Evolutionary conservation across 2,329 filamentous ascomycete genomes (phyloP).

Genomic region (Coniochaeta ligniaria): DNA sequence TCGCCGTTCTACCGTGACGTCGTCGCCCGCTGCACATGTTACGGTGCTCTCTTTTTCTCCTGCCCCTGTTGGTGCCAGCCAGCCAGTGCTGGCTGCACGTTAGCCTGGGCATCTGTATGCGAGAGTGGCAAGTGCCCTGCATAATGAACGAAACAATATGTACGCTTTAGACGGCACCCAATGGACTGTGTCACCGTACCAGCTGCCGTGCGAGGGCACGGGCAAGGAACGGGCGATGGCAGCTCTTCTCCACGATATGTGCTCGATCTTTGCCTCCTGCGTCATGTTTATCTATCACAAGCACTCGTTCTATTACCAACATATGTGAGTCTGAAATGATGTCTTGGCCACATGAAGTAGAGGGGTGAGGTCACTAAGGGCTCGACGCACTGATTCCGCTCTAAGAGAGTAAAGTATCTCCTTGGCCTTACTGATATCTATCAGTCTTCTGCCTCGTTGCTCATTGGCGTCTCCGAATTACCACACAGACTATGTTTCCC

Average conservation of each 20-base stretch:
- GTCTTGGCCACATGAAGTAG: not conserved
- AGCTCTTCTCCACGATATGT: not conserved
- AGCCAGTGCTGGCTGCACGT: not conserved
- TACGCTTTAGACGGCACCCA: not conserved
- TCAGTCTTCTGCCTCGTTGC: too few relatives aligned
- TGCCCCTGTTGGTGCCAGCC: not conserved
- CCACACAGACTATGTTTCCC: too few relatives aligned
- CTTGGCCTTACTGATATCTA: too few relatives aligned
- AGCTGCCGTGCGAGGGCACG: not conserved
- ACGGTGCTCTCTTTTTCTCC: not conserved
- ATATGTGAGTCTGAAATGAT: not conserved
- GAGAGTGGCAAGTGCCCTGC: not conserved
- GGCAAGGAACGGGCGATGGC: too few relatives aligned
- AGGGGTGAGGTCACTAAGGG: not conserved
- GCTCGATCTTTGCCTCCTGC: not conserved
- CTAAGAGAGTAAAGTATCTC: too few relatives aligned
- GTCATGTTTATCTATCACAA: not conserved
- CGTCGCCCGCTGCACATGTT: not conserved
- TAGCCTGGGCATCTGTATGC: not conserved
- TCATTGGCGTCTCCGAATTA: too few relatives aligned
- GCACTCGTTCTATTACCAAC: not conserved
- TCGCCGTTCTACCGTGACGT: not conserved
- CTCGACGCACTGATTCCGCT: too few relatives aligned
- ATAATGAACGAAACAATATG: not conserved
- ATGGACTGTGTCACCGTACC: not conserved